A percentile compares a stretch with the other conserved stretches of the same genome.
Evolutionary conservation across 202 grass and related monocot species (phyloP).

Genomic region (Setaria italica): DNA sequence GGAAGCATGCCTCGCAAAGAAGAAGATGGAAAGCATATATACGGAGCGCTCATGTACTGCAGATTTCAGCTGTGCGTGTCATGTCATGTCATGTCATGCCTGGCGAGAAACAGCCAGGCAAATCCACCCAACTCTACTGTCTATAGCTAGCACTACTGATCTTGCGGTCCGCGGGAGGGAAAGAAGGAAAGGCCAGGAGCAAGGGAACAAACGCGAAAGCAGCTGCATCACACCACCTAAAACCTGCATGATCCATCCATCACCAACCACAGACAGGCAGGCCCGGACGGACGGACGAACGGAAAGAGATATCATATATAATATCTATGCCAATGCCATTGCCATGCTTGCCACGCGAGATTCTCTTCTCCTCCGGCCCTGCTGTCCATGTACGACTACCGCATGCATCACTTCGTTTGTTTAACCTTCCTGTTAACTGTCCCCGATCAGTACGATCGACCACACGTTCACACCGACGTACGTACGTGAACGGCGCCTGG

Average conservation of each 20-base stretch:
- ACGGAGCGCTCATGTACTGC: too few relatives aligned
- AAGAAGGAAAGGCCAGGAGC: background rate
- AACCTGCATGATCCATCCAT: background rate
- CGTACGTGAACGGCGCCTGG: too few relatives aligned
- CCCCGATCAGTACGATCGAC: too few relatives aligned
- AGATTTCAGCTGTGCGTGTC: background rate
- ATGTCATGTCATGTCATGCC: background rate
- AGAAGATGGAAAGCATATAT: too few relatives aligned
- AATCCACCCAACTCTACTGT: background rate
- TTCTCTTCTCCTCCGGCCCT: background rate
- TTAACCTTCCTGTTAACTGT: too few relatives aligned
- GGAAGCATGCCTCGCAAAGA: too few relatives aligned
- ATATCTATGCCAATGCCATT: background rate
- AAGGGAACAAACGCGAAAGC: background rate
- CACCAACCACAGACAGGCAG: background rate
- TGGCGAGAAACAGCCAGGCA: conserved; percentile 27
- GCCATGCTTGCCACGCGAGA: background rate
- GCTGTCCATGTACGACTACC: background rate
- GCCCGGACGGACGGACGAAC: background rate
- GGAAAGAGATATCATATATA: background rate
- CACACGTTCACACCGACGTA: too few relatives aligned
- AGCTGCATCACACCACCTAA: background rate
- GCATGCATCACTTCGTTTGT: too few relatives aligned
- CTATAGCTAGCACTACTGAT: background rate
- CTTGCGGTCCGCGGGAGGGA: background rate